Conservation (phyloP, 108 stramenopile genomes). For the Nitzschia sp. region DNA sequence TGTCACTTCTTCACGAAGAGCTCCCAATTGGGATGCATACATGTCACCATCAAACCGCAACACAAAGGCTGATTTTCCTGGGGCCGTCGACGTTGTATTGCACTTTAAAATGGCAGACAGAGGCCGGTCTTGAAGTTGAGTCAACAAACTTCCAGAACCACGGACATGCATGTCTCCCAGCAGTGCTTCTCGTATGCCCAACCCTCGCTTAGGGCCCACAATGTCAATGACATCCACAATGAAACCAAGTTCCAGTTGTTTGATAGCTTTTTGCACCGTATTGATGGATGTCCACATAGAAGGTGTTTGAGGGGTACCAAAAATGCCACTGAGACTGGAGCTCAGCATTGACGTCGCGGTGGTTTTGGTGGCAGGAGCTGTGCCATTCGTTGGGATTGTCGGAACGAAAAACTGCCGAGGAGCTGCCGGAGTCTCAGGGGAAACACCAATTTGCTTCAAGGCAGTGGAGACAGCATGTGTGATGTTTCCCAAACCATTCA, state of each 20-base stretch:
- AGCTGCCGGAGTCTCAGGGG: not conserved
- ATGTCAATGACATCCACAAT: slow-evolving; percentile 58
- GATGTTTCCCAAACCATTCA: not conserved
- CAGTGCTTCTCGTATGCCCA: slow-evolving; percentile 61
- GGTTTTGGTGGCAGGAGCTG: not conserved
- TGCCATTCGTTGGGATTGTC: not conserved
- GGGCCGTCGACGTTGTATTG: not conserved
- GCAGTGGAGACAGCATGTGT: not conserved
- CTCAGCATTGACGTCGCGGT: not conserved
- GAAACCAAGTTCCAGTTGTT: slow-evolving; percentile 64
- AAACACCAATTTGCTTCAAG: not conserved
- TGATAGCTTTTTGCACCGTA: slow-evolving; percentile 48
- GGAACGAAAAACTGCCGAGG: not conserved
- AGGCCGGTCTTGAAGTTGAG: slow-evolving; percentile 67
- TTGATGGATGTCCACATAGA: not conserved
- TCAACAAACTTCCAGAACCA: slow-evolving; percentile 56
- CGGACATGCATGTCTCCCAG: slow-evolving; percentile 65
- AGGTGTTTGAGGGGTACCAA: not conserved
- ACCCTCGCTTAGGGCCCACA: slow-evolving; percentile 69
- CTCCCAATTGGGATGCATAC: slow-evolving; percentile 73
- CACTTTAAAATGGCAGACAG: slow-evolving; percentile 49
- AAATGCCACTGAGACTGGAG: not conserved
- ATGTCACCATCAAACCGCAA: slow-evolving; percentile 85
- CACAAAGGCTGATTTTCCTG: slow-evolving; percentile 59
- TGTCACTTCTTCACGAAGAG: slow-evolving; percentile 89